These are phyloP conservation scores for Ustilago loliicola DNA, from an alignment of 1,284 basidiomycete genomes.

Conservation along the genomic window DNA sequence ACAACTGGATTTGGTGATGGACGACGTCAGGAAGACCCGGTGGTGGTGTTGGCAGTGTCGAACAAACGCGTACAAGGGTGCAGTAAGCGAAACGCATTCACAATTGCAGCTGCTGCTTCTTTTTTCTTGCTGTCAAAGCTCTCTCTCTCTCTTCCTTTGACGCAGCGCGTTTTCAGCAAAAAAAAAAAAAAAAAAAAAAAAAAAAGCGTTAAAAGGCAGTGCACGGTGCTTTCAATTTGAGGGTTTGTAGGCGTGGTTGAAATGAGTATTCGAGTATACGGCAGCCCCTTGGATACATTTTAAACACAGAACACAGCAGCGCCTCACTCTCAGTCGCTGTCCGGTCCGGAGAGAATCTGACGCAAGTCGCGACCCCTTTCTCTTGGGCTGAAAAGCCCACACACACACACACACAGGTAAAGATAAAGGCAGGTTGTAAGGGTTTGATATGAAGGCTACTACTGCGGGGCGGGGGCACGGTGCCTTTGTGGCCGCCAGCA, in stretches of 20 bases:
- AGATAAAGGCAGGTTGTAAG: too few species aligned
- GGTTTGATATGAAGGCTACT: too few species aligned
- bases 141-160: neutral
- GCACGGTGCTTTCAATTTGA: constrained; percentile 12
- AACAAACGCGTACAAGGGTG: neutral
- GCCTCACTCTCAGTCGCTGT: too few species aligned
- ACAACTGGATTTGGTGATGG: neutral
- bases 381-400: neutral
- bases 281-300: neutral
- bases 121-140: neutral
- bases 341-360: neutral
- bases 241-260: too few species aligned
- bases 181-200: neutral
- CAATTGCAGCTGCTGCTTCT: neutral
- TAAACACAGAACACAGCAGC: neutral
- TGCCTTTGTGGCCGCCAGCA: too few species aligned
- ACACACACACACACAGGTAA: neutral
- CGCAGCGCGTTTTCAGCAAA: neutral
- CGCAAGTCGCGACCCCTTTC: neutral
- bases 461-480: too few species aligned
- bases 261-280: too few species aligned
- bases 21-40: too few species aligned
- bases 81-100: neutral
- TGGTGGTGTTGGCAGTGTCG: too few species aligned
- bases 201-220: neutral